Evolutionary conservation across 1,284 basidiomycete species (phyloP).

Genomic region (Hemileia vastatrix): DNA sequence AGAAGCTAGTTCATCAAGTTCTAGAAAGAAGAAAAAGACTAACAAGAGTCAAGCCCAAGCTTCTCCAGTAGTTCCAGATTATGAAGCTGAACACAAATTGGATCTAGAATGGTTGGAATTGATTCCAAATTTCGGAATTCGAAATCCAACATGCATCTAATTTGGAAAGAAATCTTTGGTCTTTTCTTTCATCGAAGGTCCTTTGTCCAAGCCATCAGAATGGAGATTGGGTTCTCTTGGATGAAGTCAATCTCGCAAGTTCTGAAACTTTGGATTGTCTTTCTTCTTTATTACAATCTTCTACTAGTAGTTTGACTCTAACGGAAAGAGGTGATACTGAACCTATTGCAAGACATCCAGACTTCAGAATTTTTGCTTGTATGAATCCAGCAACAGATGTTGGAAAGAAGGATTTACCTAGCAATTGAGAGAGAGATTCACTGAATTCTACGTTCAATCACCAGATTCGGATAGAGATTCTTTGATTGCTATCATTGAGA

Average conservation of each 20-base stretch:
- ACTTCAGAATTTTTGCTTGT: slow-evolving; percentile 94
- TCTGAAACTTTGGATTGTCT: slow-evolving; percentile 91
- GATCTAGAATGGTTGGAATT: slow-evolving; percentile 60
- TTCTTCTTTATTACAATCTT: slow-evolving; percentile 68
- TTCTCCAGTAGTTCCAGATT: too few relatives aligned
- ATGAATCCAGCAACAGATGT: slow-evolving; percentile 99
- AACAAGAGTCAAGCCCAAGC: neutral
- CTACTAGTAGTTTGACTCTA: slow-evolving; percentile 76
- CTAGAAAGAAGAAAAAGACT: neutral
- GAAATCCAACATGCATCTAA: slow-evolving; percentile 66
- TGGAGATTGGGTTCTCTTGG: slow-evolving; percentile 91
- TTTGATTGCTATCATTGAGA: slow-evolving; percentile 70
- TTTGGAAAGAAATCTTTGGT: slow-evolving; percentile 70
- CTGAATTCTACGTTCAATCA: slow-evolving; percentile 85
- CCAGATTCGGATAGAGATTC: slow-evolving; percentile 89
- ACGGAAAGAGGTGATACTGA: slow-evolving; percentile 89
- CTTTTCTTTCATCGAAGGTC: slow-evolving; percentile 92
- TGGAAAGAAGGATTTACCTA: slow-evolving; percentile 91
- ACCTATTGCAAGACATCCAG: slow-evolving; percentile 78
- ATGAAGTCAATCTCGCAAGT: slow-evolving; percentile 91
- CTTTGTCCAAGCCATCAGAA: slow-evolving; percentile 74
- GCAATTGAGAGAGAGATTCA: slow-evolving; percentile 81
- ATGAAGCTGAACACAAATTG: slow-evolving; percentile 43
- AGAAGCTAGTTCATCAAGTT: too few relatives aligned
- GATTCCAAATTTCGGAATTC: slow-evolving; percentile 64